phyloP scores from a whole-genome alignment of 2,329 filamentous ascomycete species.

The Aspergillus eucalypticola region DNA sequence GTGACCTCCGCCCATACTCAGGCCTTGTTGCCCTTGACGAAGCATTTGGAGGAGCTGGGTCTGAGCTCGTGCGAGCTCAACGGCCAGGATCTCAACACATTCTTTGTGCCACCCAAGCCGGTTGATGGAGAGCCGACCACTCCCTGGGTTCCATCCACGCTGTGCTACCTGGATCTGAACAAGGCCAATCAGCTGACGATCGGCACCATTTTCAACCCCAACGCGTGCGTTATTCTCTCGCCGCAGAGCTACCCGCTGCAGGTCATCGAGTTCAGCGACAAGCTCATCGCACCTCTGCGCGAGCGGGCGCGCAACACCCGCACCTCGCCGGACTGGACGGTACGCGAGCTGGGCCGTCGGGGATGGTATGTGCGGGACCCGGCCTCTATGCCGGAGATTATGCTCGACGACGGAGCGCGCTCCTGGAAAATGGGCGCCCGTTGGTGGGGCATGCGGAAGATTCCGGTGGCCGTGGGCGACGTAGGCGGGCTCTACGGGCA shows the following conservation, averaged over 20 bases:
- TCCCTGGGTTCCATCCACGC: constrained; percentile 58
- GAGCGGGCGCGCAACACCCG: constrained; percentile 60
- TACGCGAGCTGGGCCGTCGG: constrained; percentile 67
- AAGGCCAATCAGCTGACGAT: constrained; percentile 63
- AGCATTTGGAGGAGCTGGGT: constrained; percentile 74
- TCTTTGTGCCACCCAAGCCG: constrained; percentile 49
- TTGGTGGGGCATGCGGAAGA: constrained; percentile 80
- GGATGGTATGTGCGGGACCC: constrained; percentile 64
- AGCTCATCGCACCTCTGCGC: constrained; percentile 64
- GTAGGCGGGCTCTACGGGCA: constrained; percentile 61
- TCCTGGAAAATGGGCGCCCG: constrained; percentile 83
- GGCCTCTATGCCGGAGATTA: constrained; percentile 32
- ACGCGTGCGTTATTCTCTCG: constrained; percentile 58
- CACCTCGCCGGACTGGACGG: constrained; percentile 65
- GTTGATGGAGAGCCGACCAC: constrained; percentile 9
- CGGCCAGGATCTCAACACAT: constrained; percentile 64
- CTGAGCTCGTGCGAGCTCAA: constrained; percentile 67
- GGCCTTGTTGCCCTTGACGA: constrained; percentile 64
- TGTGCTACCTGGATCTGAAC: constrained; percentile 76
- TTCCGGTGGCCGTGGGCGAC: constrained; percentile 57
- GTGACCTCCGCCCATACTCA: constrained; percentile 67
- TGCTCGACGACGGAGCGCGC: constrained; percentile 58
- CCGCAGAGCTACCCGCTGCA: constrained; percentile 66
- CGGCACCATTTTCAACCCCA: constrained; percentile 59
- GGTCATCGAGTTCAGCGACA: constrained; percentile 73